Base-by-base conservation (phyloP, 495 filamentous ascomycete species). In the Rostrohypoxylon terebratum region DNA sequence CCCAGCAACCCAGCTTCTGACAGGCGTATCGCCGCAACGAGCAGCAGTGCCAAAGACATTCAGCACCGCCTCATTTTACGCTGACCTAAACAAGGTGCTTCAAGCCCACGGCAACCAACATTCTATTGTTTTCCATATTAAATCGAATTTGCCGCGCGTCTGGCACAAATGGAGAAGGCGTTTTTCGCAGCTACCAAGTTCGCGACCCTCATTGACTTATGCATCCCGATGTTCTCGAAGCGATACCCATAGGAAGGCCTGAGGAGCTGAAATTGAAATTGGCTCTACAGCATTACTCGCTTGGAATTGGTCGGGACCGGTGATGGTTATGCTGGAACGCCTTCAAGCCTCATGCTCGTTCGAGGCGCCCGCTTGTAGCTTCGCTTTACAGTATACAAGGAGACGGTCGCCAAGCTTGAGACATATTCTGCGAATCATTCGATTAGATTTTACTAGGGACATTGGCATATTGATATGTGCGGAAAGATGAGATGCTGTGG, bases 31-130 rank as follows among this genome's bases (percentile, higher is more conserved):
- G 33, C 45, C 21, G 34, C 13, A 14, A 13, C 11, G 16, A 28
- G 11, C 59, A 33, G 14, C 45, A 51, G 33, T 25, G 18, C 25
- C 51, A 31, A 53, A 33, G 16, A 51, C 36, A 51, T 44, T 20
- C 11, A 40, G 21, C 57, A 59, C 25, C 18, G 36, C 57, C 45
- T 63, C 18, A 38, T 38, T 51, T 45, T 10, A 51, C 40, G 18
- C 13, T 44, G 38, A 45, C 36, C 9, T 31, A 45, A 59, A 11
- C 6, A 31, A 16, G 14, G 4, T 45, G 28, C 44, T 14, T 59
- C 54, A 40, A 23, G 54, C 36, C 10, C 18, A 34, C 20, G 54
- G 36, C 9, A 42, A 21, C 34, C 8, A 38, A 58, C 33, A 20
- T 58, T 33, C 38, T 1, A 58, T 23, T 40, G 3, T 7, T 21